A percentile compares a stretch with the other conserved stretches of the same genome.
These are phyloP conservation scores for Kernera saxatilis DNA, from an alignment of 345 rosid genomes.

Conservation along the genomic window DNA sequence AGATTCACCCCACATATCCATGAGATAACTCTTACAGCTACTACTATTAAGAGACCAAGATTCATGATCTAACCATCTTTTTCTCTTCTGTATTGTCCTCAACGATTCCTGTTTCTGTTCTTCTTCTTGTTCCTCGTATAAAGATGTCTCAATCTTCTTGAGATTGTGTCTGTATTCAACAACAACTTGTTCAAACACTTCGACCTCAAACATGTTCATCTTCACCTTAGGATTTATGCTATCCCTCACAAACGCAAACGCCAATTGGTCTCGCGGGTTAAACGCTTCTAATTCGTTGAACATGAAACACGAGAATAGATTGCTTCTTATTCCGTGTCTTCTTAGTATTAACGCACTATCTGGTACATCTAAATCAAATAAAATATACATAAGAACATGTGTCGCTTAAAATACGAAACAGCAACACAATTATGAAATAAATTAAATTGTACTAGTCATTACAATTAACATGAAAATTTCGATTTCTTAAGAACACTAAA, in stretches of 20 bases:
- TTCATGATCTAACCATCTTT: conserved; percentile 18
- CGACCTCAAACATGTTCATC: conserved; percentile 74
- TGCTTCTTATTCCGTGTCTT: conserved; percentile 52
- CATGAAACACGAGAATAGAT: conserved; percentile 73
- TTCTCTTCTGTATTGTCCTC: conserved; percentile 15
- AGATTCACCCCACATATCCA: conserved; percentile 59
- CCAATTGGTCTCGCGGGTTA: conserved; percentile 75
- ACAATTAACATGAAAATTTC: background rate
- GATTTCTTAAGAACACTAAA: background rate
- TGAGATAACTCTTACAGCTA: conserved; percentile 50
- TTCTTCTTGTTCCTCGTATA: conserved; percentile 7
- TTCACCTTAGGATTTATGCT: conserved; percentile 47
- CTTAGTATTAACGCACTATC: conserved; percentile 70
- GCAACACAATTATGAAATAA: background rate
- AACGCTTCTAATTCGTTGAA: conserved; percentile 84
- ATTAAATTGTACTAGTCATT: background rate
- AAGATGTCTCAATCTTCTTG: conserved; percentile 28
- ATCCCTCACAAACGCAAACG: conserved; percentile 76
- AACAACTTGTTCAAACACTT: conserved; percentile 66
- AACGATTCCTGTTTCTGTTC: background rate
- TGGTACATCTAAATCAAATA: conserved; percentile 58
- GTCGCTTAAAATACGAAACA: background rate
- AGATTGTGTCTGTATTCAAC: conserved; percentile 69
- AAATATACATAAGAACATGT: background rate
- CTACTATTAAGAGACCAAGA: conserved; percentile 39